phyloP scores from a whole-genome alignment of 2,329 filamentous ascomycete species.

The Lasiodiplodia theobromae region DNA sequence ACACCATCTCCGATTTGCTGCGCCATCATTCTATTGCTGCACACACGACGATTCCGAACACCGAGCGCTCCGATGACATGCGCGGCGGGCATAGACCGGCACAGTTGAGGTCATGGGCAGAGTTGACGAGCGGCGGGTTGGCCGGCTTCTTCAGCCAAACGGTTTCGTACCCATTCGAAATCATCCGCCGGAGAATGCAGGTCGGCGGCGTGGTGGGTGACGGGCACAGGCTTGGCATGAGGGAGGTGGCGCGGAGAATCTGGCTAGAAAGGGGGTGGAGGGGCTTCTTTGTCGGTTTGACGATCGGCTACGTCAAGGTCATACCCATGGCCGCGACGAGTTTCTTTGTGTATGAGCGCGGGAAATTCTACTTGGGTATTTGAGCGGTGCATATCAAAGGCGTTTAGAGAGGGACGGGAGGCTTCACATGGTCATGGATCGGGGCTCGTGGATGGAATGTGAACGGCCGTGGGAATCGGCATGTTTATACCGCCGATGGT shows the following conservation, averaged over 20 bases:
- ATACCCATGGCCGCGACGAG: conserved; percentile 83
- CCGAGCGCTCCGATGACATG: conserved; percentile 45
- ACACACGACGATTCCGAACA: conserved; percentile 77
- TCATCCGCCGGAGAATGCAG: conserved; percentile 92
- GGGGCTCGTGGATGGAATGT: background rate
- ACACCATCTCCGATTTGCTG: conserved; percentile 84
- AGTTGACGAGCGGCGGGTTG: conserved; percentile 82
- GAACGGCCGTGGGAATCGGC: background rate
- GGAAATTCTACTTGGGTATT: conserved; percentile 64
- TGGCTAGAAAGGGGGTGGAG: conserved; percentile 75
- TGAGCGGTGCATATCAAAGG: conserved; percentile 32
- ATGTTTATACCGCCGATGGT: background rate
- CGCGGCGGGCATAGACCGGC: conserved; percentile 64
- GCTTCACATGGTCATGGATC: background rate
- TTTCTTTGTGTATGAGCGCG: conserved; percentile 72
- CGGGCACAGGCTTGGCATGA: conserved; percentile 77
- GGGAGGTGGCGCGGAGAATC: conserved; percentile 79
- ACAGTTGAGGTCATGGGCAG: conserved; percentile 83
- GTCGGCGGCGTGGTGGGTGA: conserved; percentile 94
- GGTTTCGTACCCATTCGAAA: conserved; percentile 90
- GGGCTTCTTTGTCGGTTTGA: conserved; percentile 91
- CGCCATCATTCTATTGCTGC: conserved; percentile 70
- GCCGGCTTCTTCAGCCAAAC: conserved; percentile 92
- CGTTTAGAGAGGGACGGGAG: background rate
- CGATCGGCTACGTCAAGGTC: conserved; percentile 94